A percentile compares a stretch with the other conserved stretches of the same genome.
Evolutionary conservation across 2,329 filamentous ascomycete genomes (phyloP).

Genomic region (Periconia sp.): DNA sequence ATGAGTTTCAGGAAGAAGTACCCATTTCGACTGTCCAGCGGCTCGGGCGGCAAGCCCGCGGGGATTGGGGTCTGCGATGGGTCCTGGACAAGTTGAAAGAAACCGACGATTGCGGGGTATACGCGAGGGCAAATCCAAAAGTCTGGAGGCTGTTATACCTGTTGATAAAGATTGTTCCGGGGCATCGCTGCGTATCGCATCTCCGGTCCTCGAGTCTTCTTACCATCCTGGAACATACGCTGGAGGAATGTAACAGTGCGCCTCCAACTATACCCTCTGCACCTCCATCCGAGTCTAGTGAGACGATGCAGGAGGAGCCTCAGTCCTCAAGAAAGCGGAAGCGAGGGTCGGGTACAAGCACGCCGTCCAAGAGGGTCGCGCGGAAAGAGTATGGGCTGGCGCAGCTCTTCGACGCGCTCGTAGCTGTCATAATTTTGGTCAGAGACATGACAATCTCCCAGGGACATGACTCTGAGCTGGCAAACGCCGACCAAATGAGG

Average conservation of each 20-base stretch:
- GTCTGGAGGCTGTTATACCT: constrained; percentile 67
- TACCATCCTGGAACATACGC: constrained; percentile 67
- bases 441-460: constrained; percentile 18
- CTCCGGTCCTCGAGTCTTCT: constrained; percentile 74
- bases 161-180: constrained; percentile 69
- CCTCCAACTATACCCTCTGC: too few relatives aligned
- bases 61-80: constrained; percentile 73
- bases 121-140: constrained; percentile 50
- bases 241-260: constrained; percentile 69
- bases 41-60: constrained; percentile 47
- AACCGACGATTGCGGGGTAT: constrained; percentile 38
- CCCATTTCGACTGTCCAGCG: constrained; percentile 15
- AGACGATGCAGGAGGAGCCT: constrained; percentile 27
- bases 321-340: constrained; percentile 45
- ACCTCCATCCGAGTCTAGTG: constrained; percentile 37
- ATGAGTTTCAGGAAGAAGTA: constrained; percentile 11
- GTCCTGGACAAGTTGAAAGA: constrained; percentile 65
- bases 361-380: constrained; percentile 21
- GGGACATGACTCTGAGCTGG: constrained; percentile 21
- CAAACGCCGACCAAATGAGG: constrained; percentile 43
- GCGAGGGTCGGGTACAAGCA: constrained; percentile 25
- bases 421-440: constrained; percentile 27
- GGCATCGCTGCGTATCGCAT: constrained; percentile 72
- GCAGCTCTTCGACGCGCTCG: constrained; percentile 31
- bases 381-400: constrained; percentile 16